Evolutionary conservation across 2,329 filamentous ascomycete genomes (phyloP), one percentile per base, ranked within the genome.

Genomic region (Sporothrix pseudoabietina): DNA sequence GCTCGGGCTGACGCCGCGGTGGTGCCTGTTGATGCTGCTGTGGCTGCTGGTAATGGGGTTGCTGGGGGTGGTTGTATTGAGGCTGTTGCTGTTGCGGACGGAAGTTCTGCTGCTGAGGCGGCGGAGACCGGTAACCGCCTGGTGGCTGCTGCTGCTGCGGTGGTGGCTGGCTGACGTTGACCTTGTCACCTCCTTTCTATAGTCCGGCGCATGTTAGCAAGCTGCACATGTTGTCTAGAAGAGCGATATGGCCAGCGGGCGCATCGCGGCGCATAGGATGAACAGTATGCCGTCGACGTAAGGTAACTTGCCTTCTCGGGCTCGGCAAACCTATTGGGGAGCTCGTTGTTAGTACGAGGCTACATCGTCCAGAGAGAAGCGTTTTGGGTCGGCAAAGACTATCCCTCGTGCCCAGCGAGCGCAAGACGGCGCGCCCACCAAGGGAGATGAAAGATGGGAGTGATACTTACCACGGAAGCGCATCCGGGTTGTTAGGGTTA

Each of bases 401-500:
- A 19, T 6, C 4, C 35, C 22, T 47, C 39, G 30, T 30, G 12
- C 35, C 19, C 9, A 10, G 9, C 2, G 59, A 14, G 10, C 59
- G 55, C 69, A 52, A 63, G 7, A 47, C 26, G 4, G 26, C 59
- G 35, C 59, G 26, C n/a, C 35, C 59, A 14, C 9, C 10, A 12
- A 41, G 55, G 7, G 9, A 26, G 6, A 8, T 12, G 19, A 4
- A 30, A 10, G 39, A 30, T 3, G n/a, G 41, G 7, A 10, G 16
- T 26, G 26, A 26, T 26, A 47, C 91, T 84, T 87, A 96, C 92
- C 94, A 94, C 80, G 95, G 95, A 76, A 99, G 89, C 80, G 94
- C 93, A 85, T 99, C 95, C 47, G 94, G 94, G 82, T 99, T 97
- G 85, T 94, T 96, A 72, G 91, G 89, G 82, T 90, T 90, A 84